Percentiles rank a stretch among this genome's conserved stretches.
Evolutionary conservation across 805 yeast species (phyloP).

Genomic region (Ogataea polymorpha): DNA sequence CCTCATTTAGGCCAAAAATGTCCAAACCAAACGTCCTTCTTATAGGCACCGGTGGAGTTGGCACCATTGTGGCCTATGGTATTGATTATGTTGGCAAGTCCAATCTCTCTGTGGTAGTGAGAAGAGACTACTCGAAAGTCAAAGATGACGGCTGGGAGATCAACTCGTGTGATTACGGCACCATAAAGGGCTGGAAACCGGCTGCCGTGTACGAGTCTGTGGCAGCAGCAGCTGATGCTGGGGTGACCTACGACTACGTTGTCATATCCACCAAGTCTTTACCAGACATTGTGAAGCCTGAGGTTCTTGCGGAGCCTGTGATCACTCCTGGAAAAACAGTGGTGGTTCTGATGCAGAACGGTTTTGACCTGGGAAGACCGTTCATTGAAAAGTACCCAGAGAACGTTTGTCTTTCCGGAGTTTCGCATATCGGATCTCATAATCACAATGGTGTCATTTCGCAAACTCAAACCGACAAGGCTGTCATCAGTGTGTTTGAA

Average conservation of each 20-base stretch:
- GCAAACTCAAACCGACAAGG: conserved; percentile 46
- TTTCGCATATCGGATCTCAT: conserved; percentile 60
- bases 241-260: conserved; percentile 46
- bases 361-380: conserved; percentile 59
- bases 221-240: conserved; percentile 42
- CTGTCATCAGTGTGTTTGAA: conserved; percentile 49
- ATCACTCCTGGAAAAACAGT: conserved; percentile 44
- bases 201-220: conserved; percentile 30
- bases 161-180: conserved; percentile 61
- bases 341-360: conserved; percentile 62
- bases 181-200: conserved; percentile 55
- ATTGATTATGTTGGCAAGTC: conserved; percentile 45
- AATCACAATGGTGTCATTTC: conserved; percentile 46
- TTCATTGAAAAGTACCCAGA: conserved; percentile 49
- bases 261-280: conserved; percentile 57
- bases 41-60: conserved; percentile 84
- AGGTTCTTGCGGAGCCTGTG: conserved; percentile 49
- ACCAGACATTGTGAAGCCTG: conserved; percentile 54
- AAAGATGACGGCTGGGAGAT: conserved; percentile 49
- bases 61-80: conserved; percentile 67
- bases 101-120: conserved; percentile 56
- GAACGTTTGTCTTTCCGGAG: conserved; percentile 55
- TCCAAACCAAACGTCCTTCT: conserved; percentile 9
- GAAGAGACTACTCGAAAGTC: conserved; percentile 59
- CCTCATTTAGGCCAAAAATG: not conserved